Conservation (phyloP, 1,139 yeast genomes). For the Yamadazyma friedrichii region DNA sequence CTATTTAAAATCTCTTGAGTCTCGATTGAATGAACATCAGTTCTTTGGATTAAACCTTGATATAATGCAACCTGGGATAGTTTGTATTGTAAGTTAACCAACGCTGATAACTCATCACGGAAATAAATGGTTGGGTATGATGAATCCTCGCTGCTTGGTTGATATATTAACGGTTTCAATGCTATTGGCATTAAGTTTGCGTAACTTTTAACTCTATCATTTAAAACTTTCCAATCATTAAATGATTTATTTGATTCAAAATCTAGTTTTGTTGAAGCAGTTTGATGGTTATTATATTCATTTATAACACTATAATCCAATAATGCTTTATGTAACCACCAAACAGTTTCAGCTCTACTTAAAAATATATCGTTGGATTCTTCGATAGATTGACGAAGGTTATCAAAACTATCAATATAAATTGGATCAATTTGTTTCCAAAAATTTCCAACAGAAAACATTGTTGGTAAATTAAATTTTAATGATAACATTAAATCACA, state of each 20-base stretch:
- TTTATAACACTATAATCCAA: constrained; percentile 28
- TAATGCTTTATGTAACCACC: constrained; percentile 41
- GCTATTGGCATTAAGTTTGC: constrained; percentile 28
- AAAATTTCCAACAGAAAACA: constrained; percentile 28
- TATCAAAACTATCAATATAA: constrained; percentile 23
- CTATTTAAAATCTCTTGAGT: constrained; percentile 22
- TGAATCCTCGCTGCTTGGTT: constrained; percentile 22
- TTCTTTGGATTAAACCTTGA: constrained; percentile 25
- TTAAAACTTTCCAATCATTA: constrained; percentile 30
- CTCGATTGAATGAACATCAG: constrained; percentile 15
- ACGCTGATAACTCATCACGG: constrained; percentile 36
- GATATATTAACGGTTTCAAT: constrained; percentile 33
- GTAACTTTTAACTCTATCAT: constrained; percentile 26
- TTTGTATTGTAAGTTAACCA: constrained; percentile 30
- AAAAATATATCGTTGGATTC: constrained; percentile 10
- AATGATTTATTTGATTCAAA: constrained; percentile 21
- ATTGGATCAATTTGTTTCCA: constrained; percentile 35
- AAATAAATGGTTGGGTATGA: constrained; percentile 32
- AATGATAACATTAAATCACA: constrained; percentile 37
- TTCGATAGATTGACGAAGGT: not conserved
- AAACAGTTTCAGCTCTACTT: constrained; percentile 22
- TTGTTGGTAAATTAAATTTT: constrained; percentile 29
- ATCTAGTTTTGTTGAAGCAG: constrained; percentile 28
- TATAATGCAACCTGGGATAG: constrained; percentile 32
- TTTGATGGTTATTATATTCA: constrained; percentile 28